Evolutionary conservation across 768 basidiomycete species (phyloP), one percentile per base, ranked within the genome.

Genomic region (Amanita inopinata): DNA sequence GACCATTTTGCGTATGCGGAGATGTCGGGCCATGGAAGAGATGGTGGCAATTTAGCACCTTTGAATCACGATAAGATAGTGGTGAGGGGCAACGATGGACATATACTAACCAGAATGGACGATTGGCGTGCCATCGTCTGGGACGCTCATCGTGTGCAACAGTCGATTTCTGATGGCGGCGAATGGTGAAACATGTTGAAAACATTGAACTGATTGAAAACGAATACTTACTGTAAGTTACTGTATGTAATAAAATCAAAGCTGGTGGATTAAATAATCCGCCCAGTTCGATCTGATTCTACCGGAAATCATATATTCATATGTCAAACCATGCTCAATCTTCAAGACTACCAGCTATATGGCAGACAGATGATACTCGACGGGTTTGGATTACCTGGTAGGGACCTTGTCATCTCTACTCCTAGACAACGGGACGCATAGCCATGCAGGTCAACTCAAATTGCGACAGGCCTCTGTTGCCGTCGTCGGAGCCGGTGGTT

Each of bases 341-440:
- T 80, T 30, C 64, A 72, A 40, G 92, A 97, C 51, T 97, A 94
- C 59, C 66, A 70, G 52, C 73, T 93, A 44, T 98, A 97, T 78
- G 92, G 94, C 33, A 71, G 96, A 42, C 94, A 99, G 57, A 94
- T 99, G 92, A 90, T 97, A 45, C 63, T 96, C 41, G 78, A 88
- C 45, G 83, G 80, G 12, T 83, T 96, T 56, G 93, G 93, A 6
- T 69, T 97, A 2, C 69, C 76, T 62, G 93, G 93, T 84, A 44
- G 35, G 63, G 46, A 14, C 3, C 14, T 19, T 38, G 28, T 9
- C 20, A 23, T 33, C 15, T 9, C 14, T 25, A 17, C 33, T 4
- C 35, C 33, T 45, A 32, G 33, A 46, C 33, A 40, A 41, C 47
- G 15, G 42, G 34, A 45, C 34, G 31, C 38, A 52, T 48, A 28